Percentiles rank a stretch among this genome's conserved stretches.
phyloP scores from a whole-genome alignment of 2,329 filamentous ascomycete species.

The Aspergillus unguis region DNA sequence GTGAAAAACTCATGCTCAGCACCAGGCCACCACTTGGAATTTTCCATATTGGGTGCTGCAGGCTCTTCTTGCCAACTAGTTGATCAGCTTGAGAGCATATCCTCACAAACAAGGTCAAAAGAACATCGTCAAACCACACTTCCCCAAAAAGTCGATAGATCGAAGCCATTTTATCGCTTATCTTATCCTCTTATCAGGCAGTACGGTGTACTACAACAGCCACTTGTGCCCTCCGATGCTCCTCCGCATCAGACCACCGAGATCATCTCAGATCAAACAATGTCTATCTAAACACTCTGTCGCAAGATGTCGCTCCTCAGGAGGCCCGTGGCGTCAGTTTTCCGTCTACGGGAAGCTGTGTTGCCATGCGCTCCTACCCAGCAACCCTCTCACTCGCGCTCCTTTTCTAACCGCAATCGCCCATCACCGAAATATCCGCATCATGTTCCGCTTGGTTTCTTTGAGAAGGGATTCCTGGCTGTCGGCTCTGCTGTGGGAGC shows the following conservation, averaged over 20 bases:
- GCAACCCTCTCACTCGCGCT: slow-evolving; percentile 31
- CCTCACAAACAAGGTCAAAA: background rate
- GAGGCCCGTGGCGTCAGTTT: slow-evolving; percentile 18
- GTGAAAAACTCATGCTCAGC: slow-evolving; percentile 54
- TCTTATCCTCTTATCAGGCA: slow-evolving; percentile 3
- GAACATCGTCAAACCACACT: background rate
- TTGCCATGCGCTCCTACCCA: slow-evolving; percentile 6
- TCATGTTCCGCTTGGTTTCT: slow-evolving; percentile 78
- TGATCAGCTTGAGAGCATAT: background rate
- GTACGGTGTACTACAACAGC: slow-evolving; percentile 14
- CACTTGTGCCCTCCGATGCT: slow-evolving; percentile 13
- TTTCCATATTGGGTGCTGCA: slow-evolving; percentile 17
- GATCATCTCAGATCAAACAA: slow-evolving; percentile 6
- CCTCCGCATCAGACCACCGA: slow-evolving; percentile 19
- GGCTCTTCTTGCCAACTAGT: background rate
- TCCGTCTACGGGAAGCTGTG: slow-evolving; percentile 15
- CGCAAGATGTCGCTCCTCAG: slow-evolving; percentile 30
- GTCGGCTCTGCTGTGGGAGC: slow-evolving; percentile 59
- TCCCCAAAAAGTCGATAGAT: too few relatives aligned
- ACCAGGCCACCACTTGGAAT: slow-evolving; percentile 32
- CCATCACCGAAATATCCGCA: slow-evolving; percentile 84
- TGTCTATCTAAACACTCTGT: slow-evolving; percentile 9
- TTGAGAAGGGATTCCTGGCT: slow-evolving; percentile 72
- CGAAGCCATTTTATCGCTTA: slow-evolving; percentile 13
- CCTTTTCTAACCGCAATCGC: slow-evolving; percentile 80